phyloP scores from a whole-genome alignment of 1,284 basidiomycete species.

The Tetrapyrgos nigripes region DNA sequence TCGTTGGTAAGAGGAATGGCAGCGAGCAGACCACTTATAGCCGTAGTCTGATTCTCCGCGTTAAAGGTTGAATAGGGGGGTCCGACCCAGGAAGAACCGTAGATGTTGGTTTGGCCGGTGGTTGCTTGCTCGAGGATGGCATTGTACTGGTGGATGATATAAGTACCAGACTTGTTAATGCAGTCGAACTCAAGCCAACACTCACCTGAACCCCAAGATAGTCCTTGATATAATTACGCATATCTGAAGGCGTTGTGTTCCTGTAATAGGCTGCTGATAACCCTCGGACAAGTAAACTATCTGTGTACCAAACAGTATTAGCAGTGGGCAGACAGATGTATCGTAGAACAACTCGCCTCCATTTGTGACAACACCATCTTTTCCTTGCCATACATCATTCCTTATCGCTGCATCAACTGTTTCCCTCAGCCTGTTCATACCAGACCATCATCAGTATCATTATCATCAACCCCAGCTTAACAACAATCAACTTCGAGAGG shows the following conservation, averaged over 20 bases:
- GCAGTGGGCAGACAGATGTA: too few species aligned
- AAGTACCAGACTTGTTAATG: too few species aligned
- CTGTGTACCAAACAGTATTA: background rate
- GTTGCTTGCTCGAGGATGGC: constrained; percentile 15
- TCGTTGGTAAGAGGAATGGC: constrained; percentile 16
- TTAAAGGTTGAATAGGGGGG: constrained; percentile 10
- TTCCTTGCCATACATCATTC: background rate
- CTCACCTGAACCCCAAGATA: constrained; percentile 17
- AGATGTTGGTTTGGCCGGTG: constrained; percentile 10
- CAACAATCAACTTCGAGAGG: background rate
- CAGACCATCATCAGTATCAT: background rate
- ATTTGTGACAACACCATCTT: constrained; percentile 7
- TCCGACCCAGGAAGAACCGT: constrained; percentile 15
- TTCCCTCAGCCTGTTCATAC: constrained; percentile 1
- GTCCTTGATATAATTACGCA: constrained; percentile 6
- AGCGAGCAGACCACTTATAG: constrained; percentile 10
- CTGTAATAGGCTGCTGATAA: constrained; percentile 10
- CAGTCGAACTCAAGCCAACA: background rate
- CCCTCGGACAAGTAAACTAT: constrained; percentile 8
- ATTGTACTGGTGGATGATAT: constrained; percentile 20
- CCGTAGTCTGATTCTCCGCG: constrained; percentile 7
- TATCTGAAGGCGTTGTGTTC: constrained; percentile 10
- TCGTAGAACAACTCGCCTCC: background rate
- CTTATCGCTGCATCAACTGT: constrained; percentile 1
- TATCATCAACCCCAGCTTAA: too few species aligned